Percentiles rank a stretch among this genome's conserved stretches.
Evolutionary conservation across 1,284 basidiomycete genomes (phyloP).

Genomic region (Tylopilus sp.): DNA sequence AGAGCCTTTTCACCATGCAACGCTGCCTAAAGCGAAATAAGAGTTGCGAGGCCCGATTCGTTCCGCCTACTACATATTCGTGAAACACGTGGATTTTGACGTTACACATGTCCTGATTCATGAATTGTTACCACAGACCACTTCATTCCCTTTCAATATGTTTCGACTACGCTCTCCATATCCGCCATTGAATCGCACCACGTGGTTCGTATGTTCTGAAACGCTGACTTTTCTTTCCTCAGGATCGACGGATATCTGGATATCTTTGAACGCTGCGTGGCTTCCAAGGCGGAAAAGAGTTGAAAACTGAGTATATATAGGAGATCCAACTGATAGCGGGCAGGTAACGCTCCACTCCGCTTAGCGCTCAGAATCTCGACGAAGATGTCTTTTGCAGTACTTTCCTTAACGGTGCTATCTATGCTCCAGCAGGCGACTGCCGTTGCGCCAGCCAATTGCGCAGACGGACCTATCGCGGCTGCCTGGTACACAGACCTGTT

Average conservation of each 20-base stretch:
- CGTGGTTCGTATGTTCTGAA: background rate
- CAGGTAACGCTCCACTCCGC: background rate
- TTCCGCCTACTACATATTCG: background rate
- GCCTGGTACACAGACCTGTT: constrained; percentile 37
- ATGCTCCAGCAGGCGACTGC: constrained; percentile 6
- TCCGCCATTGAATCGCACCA: background rate
- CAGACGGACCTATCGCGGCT: constrained; percentile 8
- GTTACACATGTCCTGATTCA: background rate
- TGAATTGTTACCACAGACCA: background rate
- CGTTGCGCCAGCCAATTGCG: background rate
- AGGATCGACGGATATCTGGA: background rate
- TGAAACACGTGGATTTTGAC: background rate
- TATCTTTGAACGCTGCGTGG: too few relatives aligned
- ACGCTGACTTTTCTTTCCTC: background rate
- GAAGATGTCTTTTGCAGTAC: constrained; percentile 10
- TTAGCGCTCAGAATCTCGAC: background rate
- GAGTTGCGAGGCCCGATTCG: background rate
- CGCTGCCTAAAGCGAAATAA: background rate
- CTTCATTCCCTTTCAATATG: background rate
- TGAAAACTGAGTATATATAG: constrained; percentile 12
- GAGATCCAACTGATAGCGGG: background rate
- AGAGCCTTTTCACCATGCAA: background rate
- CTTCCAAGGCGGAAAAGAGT: background rate
- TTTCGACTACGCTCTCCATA: background rate
- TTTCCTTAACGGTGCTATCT: constrained; percentile 10